Evolutionary conservation across 495 filamentous ascomycete genomes (phyloP), one percentile per base, ranked within the genome.

Genomic region (Saxophila tyrrhenica): DNA sequence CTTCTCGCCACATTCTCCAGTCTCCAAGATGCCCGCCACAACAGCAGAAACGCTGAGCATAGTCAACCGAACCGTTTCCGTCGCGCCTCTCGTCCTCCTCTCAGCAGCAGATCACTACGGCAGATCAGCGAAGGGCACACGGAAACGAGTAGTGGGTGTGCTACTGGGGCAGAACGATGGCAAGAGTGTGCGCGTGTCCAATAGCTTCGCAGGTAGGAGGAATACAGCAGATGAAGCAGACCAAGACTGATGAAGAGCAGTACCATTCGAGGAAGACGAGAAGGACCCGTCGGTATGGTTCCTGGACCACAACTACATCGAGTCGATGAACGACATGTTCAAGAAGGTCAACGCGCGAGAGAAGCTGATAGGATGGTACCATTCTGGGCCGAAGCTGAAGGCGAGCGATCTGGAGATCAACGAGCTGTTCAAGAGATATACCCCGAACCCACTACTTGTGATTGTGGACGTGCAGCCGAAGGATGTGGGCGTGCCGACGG

Each of bases 301-400:
- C 69, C 75, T 98, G 51, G 92, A 98, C 63, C 92, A 98, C 79
- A 97, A 98, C 77, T 98, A 95, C 65, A 86, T 98, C 69, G 94
- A 98, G 72, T 87, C 84, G 59, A 98, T 98, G 92, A 92, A 90
- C 77, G 92, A 98, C 72, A 98, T 98, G 92, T 98, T 98, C 78
- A 98, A 98, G 79, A 97, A 97, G 73, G 89, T 98, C 75, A 98
- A 98, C 76, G 92, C 92, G 54, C 77, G 89, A 51, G 92, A 98
- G 74, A 98, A 98, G 82, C 78, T 98, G 66, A 90, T 98, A 75
- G 92, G 92, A 70, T 98, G 92, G 92, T 98, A 98, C 72, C 92
- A 98, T 70, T 95, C 94, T 9, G 92, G 92, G 48, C 92, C 92
- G 21, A 98, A 98, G 75, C 76, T 98, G 63, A 83, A 92, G 60